phyloP scores from a whole-genome alignment of 2,329 filamentous ascomycete genomes.

The Drechslerella coelobrocha region DNA sequence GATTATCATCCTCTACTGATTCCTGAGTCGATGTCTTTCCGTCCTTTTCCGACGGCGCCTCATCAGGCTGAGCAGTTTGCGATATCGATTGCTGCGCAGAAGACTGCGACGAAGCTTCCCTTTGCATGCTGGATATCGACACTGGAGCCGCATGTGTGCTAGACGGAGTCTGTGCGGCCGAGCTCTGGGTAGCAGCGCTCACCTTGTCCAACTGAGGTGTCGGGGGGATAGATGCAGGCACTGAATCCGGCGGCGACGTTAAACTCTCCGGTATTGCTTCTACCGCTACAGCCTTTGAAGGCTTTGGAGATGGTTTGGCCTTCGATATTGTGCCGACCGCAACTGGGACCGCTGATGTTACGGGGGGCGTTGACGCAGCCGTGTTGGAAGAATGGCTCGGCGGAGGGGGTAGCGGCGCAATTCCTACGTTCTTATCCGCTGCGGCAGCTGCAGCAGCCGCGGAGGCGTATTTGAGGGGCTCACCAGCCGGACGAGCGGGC shows the following conservation, averaged over 20 bases:
- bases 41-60: conserved; percentile 30
- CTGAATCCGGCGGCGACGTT: conserved; percentile 44
- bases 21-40: conserved; percentile 26
- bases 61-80: conserved; percentile 30
- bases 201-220: conserved; percentile 62
- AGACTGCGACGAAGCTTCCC: conserved; percentile 44
- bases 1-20: conserved; percentile 39
- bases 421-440: conserved; percentile 89
- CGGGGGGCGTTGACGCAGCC: conserved; percentile 36
- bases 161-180: conserved; percentile 44
- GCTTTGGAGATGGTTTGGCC: conserved; percentile 61
- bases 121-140: conserved; percentile 48
- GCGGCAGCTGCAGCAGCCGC: conserved; percentile 92
- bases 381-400: conserved; percentile 65
- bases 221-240: conserved; percentile 55
- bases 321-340: conserved; percentile 38
- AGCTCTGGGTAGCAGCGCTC: conserved; percentile 57
- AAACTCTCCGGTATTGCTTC: conserved; percentile 46
- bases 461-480: conserved; percentile 94
- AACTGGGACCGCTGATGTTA: conserved; percentile 24
- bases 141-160: conserved; percentile 49
- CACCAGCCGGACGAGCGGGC: conserved; percentile 82
- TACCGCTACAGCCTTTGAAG: conserved; percentile 63
- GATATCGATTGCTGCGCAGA: conserved; percentile 44
- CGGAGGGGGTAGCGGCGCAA: conserved; percentile 89